Evolutionary conservation across 306 rosid genomes (phyloP), one percentile per base, ranked within the genome.

Genomic region (Lagenaria siceraria): DNA sequence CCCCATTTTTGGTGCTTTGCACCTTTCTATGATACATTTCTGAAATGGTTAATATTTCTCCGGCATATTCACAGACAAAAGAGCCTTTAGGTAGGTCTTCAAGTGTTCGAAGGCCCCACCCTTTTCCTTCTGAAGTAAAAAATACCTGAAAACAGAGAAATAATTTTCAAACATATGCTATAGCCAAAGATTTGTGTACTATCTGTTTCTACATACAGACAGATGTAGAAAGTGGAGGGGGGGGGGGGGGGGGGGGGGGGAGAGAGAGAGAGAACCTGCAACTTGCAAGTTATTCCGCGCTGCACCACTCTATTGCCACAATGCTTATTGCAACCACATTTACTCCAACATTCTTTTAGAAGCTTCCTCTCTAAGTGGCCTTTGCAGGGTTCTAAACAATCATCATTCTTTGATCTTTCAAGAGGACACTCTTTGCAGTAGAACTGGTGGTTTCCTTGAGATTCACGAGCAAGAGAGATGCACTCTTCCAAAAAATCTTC

Each of bases 221-320:
- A 68, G 15, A n/a, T 43, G 55, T 5, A 22, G 54, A 22, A 42
- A 68, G 54, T 21, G 36, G 55, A 69, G 36, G n/a, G n/a, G n/a
- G n/a, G n/a, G n/a, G 27, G 7, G 10, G 14, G n/a, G 54, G 54
- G 5, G 52, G 17, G 52, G 4, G 21, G 1, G 21, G 5, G 52
- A 4, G 54, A 43, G 49, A 2, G 4, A 11, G 13, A 49, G 56
- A 10, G 66, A 80, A 95, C 99, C 99, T 92, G 92, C 90, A 95
- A 84, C 59, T 86, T 95, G 88, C 81, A 84, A 74, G 89, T 85
- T 82, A 92, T 86, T 85, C 99, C 97, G 78, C 88, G 92, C 84
- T 95, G 99, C 78, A 95, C 96, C 80, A 92, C 86, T 76, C 99
- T 85, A 89, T 95, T 95, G 55, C 97, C 97, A 80, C 99, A 95